Evolutionary conservation across 371 early-diverging fungal genomes (phyloP), one percentile per base, ranked within the genome.

Genomic region (Batrachochytrium dendrobatidis): DNA sequence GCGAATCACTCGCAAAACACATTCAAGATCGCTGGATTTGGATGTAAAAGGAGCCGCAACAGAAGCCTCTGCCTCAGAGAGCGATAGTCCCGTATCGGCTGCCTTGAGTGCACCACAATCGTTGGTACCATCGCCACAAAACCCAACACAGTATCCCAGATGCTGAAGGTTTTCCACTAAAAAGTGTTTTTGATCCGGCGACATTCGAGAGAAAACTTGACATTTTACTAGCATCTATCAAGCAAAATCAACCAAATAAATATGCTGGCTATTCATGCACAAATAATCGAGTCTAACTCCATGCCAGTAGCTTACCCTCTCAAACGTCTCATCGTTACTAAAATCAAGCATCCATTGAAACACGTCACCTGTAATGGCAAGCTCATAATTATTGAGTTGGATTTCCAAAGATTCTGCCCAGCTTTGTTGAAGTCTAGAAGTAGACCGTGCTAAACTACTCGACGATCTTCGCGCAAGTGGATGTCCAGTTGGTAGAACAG

Each of bases 51-150:
- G 95, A 3, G 99, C 97, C 2, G 98, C 98, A 1, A 99, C 92
- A 34, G 91, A 93, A 3, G 98, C 94, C 64, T 97, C 99, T 15
- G 98, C 96, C 61, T 95, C 92, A 6, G 94, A 92, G 30, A 99
- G 72, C 18, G 98, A 93, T 18, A 99, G 73, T 1, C 99, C 99
- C 30, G 99, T 94, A 73, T 98, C 98, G 8, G 99, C 99, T 28
- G 91, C 91, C 56, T 91, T 91, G 17, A 99, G 79, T 1, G 99
- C 99, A 24, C 96, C 98, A 76, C 96, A 95, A 73, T 99, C 99
- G 66, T 99, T 99, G 32, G 99, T 99, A 7, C 99, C 99, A 76
- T 99, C 99, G n/a, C 99, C 99, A 74, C 94, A 94, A 62, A 98
- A 96, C 0, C 94, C 92, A 7, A 91, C 88, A 64, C 88, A 89